Evolutionary conservation across 148 eudicot species (phyloP).

Genomic region (Talinum fruticosum): DNA sequence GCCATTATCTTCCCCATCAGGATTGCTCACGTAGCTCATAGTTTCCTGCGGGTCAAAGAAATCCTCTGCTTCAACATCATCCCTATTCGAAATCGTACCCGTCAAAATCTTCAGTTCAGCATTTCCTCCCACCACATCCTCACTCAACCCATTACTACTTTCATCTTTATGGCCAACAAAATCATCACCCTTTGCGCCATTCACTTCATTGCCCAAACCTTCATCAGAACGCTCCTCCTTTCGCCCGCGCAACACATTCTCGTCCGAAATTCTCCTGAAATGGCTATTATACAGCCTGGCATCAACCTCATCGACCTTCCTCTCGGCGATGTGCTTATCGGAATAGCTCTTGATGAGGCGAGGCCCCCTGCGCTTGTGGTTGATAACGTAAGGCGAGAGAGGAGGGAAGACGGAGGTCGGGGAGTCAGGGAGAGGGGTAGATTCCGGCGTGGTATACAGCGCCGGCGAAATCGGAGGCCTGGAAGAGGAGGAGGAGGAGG

Average conservation of each 20-base stretch:
- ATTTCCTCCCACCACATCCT: neutral
- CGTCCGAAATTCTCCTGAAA: slow-evolving; percentile 46
- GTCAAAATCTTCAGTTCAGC: neutral
- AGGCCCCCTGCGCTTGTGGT: slow-evolving; percentile 93
- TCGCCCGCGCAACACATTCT: slow-evolving; percentile 19
- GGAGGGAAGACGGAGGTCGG: slow-evolving; percentile 68
- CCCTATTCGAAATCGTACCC: neutral
- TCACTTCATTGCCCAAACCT: slow-evolving; percentile 13
- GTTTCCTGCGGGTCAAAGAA: neutral
- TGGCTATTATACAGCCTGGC: neutral
- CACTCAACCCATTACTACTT: neutral
- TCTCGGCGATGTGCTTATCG: slow-evolving; percentile 26
- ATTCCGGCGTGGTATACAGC: slow-evolving; percentile 73
- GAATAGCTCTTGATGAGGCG: slow-evolving; percentile 62
- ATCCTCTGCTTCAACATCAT: neutral
- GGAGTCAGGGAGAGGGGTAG: slow-evolving; percentile 82
- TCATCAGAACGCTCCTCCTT: slow-evolving; percentile 27
- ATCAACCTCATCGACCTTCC: slow-evolving; percentile 16
- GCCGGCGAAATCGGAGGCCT: slow-evolving; percentile 66
- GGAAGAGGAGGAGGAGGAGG: neutral
- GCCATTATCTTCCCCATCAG: neutral
- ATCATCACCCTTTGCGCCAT: neutral
- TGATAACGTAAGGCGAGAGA: slow-evolving; percentile 74
- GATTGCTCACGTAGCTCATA: neutral
- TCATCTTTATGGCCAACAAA: neutral